Evolutionary conservation across 2,329 filamentous ascomycete species (phyloP).

Genomic region (Epichloe amarillans): DNA sequence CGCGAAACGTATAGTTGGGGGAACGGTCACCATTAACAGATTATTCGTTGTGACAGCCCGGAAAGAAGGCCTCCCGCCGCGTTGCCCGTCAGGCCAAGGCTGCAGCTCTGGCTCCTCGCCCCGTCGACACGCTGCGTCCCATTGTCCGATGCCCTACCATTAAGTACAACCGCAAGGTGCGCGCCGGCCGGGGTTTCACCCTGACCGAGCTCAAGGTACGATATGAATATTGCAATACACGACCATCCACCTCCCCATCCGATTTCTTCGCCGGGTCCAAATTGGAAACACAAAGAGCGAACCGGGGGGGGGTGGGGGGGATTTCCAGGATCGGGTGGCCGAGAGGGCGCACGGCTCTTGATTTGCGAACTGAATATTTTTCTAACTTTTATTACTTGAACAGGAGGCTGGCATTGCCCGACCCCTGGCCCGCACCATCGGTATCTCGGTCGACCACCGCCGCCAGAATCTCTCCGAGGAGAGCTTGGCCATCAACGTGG

Average conservation of each 20-base stretch:
- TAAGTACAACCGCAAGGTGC: slow-evolving; percentile 98
- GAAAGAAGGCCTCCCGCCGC: slow-evolving; percentile 88
- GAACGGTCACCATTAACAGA: neutral
- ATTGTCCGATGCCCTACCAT: slow-evolving; percentile 94
- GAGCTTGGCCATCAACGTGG: slow-evolving; percentile 86
- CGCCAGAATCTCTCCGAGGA: slow-evolving; percentile 96
- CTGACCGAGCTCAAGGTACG: slow-evolving; percentile 94
- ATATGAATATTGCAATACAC: neutral
- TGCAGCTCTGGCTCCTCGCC: slow-evolving; percentile 85
- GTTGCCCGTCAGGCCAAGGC: slow-evolving; percentile 89
- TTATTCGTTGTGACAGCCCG: slow-evolving; percentile 47
- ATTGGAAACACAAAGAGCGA: neutral
- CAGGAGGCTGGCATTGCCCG: slow-evolving; percentile 92
- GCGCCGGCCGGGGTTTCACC: slow-evolving; percentile 95
- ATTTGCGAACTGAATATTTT: neutral
- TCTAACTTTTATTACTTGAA: slow-evolving; percentile 21
- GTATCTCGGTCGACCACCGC: slow-evolving; percentile 92
- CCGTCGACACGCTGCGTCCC: slow-evolving; percentile 92
- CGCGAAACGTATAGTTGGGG: neutral
- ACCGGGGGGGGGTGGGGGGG: neutral
- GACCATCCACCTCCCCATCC: neutral
- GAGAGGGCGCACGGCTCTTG: neutral
- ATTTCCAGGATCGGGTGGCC: neutral
- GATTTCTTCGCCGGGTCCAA: neutral
- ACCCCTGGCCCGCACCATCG: slow-evolving; percentile 88